Evolutionary conservation across 2,329 filamentous ascomycete genomes (phyloP), one percentile per base, ranked within the genome.

Genomic region (Leptosphaerulina australis): DNA sequence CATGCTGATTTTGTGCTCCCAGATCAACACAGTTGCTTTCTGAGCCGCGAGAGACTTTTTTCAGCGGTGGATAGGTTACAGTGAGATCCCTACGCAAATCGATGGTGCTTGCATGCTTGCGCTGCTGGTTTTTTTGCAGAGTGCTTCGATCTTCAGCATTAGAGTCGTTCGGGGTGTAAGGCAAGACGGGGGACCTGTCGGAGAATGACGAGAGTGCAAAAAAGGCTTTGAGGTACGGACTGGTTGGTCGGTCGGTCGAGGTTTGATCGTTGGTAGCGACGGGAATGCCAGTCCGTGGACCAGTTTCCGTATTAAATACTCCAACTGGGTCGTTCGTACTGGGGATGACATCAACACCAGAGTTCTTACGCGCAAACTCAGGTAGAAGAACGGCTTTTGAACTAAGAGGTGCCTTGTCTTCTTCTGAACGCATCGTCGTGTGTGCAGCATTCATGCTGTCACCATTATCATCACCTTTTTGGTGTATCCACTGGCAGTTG

Each of bases 401-500:
- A 24, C 33, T 47, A 6, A 46, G 34, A 24, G 48, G 41, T 35
- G 50, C 44, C 11, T 30, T 43, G 6, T 35, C 40, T 12, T 43
- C 35, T 10, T 17, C 38, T n/a, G 43, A 26, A 21, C 53, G 46
- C 31, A 62, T 41, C 11, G 30, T 33, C 35, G 52, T 56, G 31
- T 59, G 56, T 8, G 58, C 53, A 10, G 57, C 45, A 24, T 60
- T 45, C 37, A 56, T 56, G 5, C 43, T 47, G 25, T 63, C 56
- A 1, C 53, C 49, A 7, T 55, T 50, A 10, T 29, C 48, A 41
- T 59, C 52, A 21, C 59, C 63, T 58, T 67, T 54, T 45, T 63
- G 62, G 29, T 56, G 54, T 26, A 63, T 49, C 56, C 53, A 66
- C 40, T 64, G 61, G 15, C 54, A 58, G 36, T 62, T 39, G 35